A percentile compares a stretch with the other conserved stretches of the same genome.
These are phyloP conservation scores for Raddia distichophylla DNA, from an alignment of 176 grass and related monocot genomes.

Conservation along the genomic window DNA sequence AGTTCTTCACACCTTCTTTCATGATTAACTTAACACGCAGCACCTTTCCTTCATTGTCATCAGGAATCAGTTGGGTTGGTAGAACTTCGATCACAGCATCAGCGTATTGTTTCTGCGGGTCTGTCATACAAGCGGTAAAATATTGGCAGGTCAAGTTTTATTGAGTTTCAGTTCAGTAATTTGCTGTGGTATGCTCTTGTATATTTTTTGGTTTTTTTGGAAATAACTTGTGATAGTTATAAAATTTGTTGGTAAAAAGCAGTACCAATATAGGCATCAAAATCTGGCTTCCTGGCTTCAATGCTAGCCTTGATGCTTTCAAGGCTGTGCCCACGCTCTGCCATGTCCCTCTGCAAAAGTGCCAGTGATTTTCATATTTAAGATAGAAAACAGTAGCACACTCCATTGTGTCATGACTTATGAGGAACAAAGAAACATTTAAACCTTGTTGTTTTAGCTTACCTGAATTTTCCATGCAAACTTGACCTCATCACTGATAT, in stretches of 20 bases:
- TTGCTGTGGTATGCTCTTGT: constrained; percentile 20
- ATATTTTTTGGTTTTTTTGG: background rate
- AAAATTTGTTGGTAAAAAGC: constrained; percentile 31
- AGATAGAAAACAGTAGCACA: constrained; percentile 3
- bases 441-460: constrained; percentile 15
- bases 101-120: constrained; percentile 87
- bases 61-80: constrained; percentile 85
- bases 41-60: constrained; percentile 83
- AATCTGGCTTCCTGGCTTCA: constrained; percentile 84
- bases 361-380: background rate
- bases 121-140: constrained; percentile 51
- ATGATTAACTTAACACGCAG: constrained; percentile 79
- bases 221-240: background rate
- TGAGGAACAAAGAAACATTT: constrained; percentile 26
- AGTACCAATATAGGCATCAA: constrained; percentile 85
- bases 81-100: constrained; percentile 90
- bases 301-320: constrained; percentile 93
- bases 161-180: constrained; percentile 17
- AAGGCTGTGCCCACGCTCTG: constrained; percentile 91
- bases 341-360: constrained; percentile 81
- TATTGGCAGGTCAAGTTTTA: constrained; percentile 11
- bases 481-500: constrained; percentile 84
- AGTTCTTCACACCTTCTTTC: constrained; percentile 77
- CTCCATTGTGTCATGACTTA: background rate
- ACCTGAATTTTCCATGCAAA: constrained; percentile 99